These are phyloP conservation scores for Geosmithia morbida DNA, from an alignment of 2,329 filamentous ascomycete genomes.

Conservation along the genomic window DNA sequence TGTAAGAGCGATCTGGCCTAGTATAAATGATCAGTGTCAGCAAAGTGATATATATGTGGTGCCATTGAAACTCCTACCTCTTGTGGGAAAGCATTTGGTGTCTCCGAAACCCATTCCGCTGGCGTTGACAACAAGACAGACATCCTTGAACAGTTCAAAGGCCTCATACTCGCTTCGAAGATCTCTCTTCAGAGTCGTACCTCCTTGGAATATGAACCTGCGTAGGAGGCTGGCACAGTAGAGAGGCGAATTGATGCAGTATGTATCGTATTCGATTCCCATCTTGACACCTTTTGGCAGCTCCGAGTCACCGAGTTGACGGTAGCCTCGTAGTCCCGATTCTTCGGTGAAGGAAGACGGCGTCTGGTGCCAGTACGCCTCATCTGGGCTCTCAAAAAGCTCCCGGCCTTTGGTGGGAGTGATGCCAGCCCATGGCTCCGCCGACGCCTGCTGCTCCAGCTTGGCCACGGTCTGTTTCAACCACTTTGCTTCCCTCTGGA, in stretches of 20 bases:
- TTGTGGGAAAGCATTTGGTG: slow-evolving; percentile 15
- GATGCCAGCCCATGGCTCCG: slow-evolving; percentile 24
- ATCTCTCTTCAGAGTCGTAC: slow-evolving; percentile 11
- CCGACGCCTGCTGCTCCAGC: slow-evolving; percentile 8
- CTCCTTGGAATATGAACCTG: slow-evolving; percentile 14
- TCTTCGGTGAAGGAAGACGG: slow-evolving; percentile 11
- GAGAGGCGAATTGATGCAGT: slow-evolving; percentile 38
- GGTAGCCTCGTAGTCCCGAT: slow-evolving; percentile 13
- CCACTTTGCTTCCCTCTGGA: slow-evolving; percentile 16
- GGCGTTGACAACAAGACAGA: slow-evolving; percentile 15
- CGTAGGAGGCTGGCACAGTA: slow-evolving; percentile 27
- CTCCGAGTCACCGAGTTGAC: slow-evolving; percentile 15
- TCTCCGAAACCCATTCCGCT: slow-evolving; percentile 19
- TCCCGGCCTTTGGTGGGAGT: slow-evolving; percentile 34
- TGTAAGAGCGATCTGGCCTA: slow-evolving; percentile 21
- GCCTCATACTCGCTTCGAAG: slow-evolving; percentile 17
- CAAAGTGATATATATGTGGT: not conserved
- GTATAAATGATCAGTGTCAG: slow-evolving; percentile 2
- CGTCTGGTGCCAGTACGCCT: slow-evolving; percentile 19
- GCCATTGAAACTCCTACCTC: slow-evolving; percentile 9
- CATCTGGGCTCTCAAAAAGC: slow-evolving; percentile 30
- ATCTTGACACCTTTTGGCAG: slow-evolving; percentile 26
- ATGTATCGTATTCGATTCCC: slow-evolving; percentile 16
- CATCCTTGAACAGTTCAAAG: slow-evolving; percentile 8
- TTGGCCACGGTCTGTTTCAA: slow-evolving; percentile 12